These are phyloP conservation scores for Ceratocystis ficicola DNA, from an alignment of 2,329 filamentous ascomycete genomes.

Conservation along the genomic window DNA sequence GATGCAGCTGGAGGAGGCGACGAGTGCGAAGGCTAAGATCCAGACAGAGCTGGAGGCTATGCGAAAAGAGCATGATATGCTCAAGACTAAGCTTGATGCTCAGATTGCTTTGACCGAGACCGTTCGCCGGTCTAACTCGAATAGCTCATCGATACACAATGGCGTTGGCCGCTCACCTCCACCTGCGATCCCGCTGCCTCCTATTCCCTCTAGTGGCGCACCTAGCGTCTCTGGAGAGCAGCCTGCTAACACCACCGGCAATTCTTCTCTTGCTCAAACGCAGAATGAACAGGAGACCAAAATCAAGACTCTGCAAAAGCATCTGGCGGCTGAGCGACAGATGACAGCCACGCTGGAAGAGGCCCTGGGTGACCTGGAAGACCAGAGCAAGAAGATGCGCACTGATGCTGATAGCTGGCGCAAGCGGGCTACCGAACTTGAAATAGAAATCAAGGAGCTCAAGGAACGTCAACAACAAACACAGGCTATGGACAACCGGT, in stretches of 20 bases:
- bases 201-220: conserved; percentile 53
- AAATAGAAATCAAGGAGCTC: conserved; percentile 57
- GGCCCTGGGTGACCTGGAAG: conserved; percentile 85
- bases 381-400: conserved; percentile 83
- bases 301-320: conserved; percentile 92
- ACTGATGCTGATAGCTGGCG: conserved; percentile 81
- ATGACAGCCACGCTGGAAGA: conserved; percentile 91
- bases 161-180: conserved; percentile 83
- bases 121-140: conserved; percentile 48
- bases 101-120: conserved; percentile 30
- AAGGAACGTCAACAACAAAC: conserved; percentile 39
- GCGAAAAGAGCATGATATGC: conserved; percentile 56
- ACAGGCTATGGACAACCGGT: conserved; percentile 44
- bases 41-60: conserved; percentile 57
- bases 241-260: conserved; percentile 37
- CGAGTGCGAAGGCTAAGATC: conserved; percentile 47
- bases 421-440: conserved; percentile 67
- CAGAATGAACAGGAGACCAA: conserved; percentile 91
- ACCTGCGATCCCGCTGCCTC: conserved; percentile 88
- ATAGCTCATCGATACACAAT: conserved; percentile 63
- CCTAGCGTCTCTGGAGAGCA: background rate
- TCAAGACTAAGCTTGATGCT: conserved; percentile 49
- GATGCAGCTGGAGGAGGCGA: conserved; percentile 66
- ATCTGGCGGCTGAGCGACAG: conserved; percentile 89
- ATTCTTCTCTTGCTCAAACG: conserved; percentile 57